Evolutionary conservation across 1,284 basidiomycete species (phyloP).

Genomic region (Cutaneotrichosporon sp.): DNA sequence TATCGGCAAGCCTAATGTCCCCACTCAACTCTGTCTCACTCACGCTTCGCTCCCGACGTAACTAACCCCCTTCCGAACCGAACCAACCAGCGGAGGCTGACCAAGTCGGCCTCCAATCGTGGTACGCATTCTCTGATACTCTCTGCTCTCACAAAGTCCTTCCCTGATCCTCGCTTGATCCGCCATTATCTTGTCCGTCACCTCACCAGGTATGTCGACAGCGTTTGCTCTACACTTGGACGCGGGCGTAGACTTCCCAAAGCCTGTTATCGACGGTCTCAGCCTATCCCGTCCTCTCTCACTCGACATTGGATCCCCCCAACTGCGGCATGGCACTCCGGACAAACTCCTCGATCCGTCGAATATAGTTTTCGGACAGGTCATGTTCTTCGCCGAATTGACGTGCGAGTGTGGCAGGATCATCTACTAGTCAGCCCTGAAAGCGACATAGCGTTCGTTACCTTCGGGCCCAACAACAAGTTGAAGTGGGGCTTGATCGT

Average conservation of each 20-base stretch:
- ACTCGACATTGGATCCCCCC: neutral
- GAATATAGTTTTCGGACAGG: slow-evolving; percentile 1
- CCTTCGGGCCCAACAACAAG: neutral
- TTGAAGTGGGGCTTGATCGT: slow-evolving; percentile 1
- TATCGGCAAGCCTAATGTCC: neutral
- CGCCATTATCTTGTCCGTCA: too few relatives aligned
- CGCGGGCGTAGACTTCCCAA: neutral
- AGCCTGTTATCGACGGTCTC: neutral
- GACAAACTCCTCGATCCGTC: slow-evolving; percentile 1
- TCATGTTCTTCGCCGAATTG: neutral
- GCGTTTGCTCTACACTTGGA: too few relatives aligned
- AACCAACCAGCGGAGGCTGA: too few relatives aligned
- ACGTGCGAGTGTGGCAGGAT: neutral
- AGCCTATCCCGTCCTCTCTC: neutral
- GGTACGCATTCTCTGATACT: too few relatives aligned
- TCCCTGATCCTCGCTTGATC: too few relatives aligned
- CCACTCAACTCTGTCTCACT: too few relatives aligned
- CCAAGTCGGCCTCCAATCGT: too few relatives aligned
- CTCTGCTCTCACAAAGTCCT: too few relatives aligned
- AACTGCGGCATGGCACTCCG: neutral
- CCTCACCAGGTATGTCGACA: too few relatives aligned
- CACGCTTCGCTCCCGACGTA: too few relatives aligned
- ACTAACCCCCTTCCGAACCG: too few relatives aligned
- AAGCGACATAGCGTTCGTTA: neutral
- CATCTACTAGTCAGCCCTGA: neutral